Evolutionary conservation across 495 filamentous ascomycete genomes (phyloP), one percentile per base, ranked within the genome.

Genomic region (Parmelia sp.): DNA sequence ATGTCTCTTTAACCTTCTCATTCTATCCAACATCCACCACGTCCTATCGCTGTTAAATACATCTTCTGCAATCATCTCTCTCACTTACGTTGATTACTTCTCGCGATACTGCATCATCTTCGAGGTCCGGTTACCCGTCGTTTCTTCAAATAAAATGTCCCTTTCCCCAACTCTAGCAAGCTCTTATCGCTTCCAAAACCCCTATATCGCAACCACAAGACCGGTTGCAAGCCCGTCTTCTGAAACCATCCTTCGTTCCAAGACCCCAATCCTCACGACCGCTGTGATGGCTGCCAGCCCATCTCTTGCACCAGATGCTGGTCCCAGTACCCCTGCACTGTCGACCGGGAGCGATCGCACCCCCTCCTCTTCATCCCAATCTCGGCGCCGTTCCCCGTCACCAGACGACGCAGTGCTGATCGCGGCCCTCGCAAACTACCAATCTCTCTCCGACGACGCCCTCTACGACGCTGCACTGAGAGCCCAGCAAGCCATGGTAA

Each of bases 391-490:
- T 25, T 36, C 27, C 23, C 40, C 62, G 3, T 58, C 44, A 15
- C 36, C 36, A 21, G 29, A 55, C n/a, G 60, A 27, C 23, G 25
- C 1, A 23, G 21, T 49, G 25, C 33, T 64, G 27, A 37, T 64
- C 55, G 29, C 56, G 0, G 21, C 25, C 56, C 55, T 64, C 9
- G 25, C 53, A 19, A 59, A 27, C 14, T 19, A 33, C 7, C 14
- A 57, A 25, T 51, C 37, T 21, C 21, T 58, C 12, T 11, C 35
- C 27, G 39, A 64, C 27, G 25, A 37, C 27, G 56, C 36, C n/a
- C 78, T 90, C 0, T 84, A 86, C 60, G 71, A 72, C 8, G 74
- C 80, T 19, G 76, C 84, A 6, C 76, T 81, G 37, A 82, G 83
- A 58, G 78, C 79, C 4, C 80, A 79, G 17, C 71, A 77, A 55